Conservation (phyloP, 2,329 filamentous ascomycete genomes). For the Chalaropsis thielavioides region DNA sequence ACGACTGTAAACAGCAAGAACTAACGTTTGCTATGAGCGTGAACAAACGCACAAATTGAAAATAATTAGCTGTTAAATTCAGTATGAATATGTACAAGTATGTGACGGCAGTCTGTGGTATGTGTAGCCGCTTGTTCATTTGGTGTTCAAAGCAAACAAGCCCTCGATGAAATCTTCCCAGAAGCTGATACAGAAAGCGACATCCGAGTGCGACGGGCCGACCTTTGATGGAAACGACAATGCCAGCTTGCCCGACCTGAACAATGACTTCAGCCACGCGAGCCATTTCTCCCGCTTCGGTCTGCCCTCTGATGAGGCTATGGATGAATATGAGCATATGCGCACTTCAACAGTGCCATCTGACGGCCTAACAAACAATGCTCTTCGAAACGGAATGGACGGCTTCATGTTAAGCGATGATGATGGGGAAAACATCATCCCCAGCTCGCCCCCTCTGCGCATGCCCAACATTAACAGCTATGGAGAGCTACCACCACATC, state of each 20-base stretch:
- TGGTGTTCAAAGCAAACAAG: neutral
- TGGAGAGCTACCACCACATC: neutral
- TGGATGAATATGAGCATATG: constrained; percentile 14
- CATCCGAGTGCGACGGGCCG: neutral
- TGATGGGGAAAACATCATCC: neutral
- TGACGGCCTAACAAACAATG: neutral
- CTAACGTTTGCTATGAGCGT: neutral
- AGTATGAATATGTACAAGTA: neutral
- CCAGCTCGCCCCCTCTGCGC: constrained; percentile 6
- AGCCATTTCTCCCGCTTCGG: constrained; percentile 12
- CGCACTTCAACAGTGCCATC: constrained; percentile 14
- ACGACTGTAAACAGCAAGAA: neutral
- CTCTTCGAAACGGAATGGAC: constrained; percentile 3
- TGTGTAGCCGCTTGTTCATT: neutral
- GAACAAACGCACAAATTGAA: neutral
- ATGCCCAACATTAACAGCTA: neutral
- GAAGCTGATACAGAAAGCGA: neutral
- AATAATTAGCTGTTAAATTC: neutral
- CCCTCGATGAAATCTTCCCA: neutral
- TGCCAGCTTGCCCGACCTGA: neutral
- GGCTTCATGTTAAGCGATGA: constrained; percentile 8
- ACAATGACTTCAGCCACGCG: neutral
- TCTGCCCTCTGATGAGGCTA: constrained; percentile 9
- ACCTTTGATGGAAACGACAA: neutral
- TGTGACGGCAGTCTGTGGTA: too few species aligned